phyloP scores from a whole-genome alignment of 2,329 filamentous ascomycete species.

The Pseudogymnoascus sp. region DNA sequence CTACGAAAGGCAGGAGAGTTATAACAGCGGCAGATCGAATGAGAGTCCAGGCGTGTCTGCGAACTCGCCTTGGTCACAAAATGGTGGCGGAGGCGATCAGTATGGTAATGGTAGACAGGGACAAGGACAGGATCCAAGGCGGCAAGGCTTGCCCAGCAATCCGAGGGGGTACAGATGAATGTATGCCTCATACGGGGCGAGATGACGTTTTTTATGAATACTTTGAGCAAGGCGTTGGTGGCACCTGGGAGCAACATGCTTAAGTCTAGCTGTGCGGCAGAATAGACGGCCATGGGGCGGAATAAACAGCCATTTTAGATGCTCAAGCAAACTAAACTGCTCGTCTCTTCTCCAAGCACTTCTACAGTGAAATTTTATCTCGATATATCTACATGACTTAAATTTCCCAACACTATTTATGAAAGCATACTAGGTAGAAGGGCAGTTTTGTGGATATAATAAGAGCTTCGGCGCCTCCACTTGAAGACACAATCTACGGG shows the following conservation, averaged over 20 bases:
- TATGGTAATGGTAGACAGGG: not conserved
- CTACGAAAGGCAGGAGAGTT: slow-evolving; percentile 1
- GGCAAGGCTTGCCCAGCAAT: slow-evolving; percentile 7
- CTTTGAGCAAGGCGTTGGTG: slow-evolving; percentile 11
- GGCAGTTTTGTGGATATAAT: not conserved
- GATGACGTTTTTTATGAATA: not conserved
- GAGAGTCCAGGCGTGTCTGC: not conserved
- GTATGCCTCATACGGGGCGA: not conserved
- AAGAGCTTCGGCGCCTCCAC: not conserved
- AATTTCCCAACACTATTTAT: not conserved
- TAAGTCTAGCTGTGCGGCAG: not conserved
- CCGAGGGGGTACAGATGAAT: not conserved
- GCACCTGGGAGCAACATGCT: slow-evolving; percentile 4
- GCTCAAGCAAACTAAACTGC: not conserved
- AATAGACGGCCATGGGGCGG: not conserved
- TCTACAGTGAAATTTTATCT: not conserved
- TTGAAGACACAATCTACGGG: not conserved
- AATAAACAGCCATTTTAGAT: slow-evolving; percentile 3
- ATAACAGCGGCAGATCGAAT: not conserved
- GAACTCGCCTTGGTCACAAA: slow-evolving; percentile 3
- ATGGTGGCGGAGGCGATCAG: not conserved
- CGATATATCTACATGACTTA: not conserved
- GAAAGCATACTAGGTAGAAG: not conserved
- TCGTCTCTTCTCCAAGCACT: not conserved
- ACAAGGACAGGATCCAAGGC: not conserved